Percentiles rank a stretch among this genome's conserved stretches.
phyloP scores from a whole-genome alignment of 2,329 filamentous ascomycete genomes.

The Raffaelea ambrosiae region DNA sequence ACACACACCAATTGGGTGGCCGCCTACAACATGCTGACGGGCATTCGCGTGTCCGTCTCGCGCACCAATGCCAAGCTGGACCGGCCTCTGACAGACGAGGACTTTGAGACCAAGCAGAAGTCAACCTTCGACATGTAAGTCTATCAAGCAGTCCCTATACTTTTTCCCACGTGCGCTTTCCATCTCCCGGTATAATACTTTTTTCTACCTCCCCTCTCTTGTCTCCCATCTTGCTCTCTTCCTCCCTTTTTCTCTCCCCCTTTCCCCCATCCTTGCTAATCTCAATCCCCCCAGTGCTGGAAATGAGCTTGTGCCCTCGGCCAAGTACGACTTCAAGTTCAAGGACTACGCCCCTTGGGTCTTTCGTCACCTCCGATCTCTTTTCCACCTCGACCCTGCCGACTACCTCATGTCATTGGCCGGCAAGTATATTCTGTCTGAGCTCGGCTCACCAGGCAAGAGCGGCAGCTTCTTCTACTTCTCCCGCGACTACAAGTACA shows the following conservation, averaged over 20 bases:
- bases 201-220: too few species aligned
- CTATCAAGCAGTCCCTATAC: too few species aligned
- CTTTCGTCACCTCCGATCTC: conserved; percentile 80
- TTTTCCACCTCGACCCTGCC: conserved; percentile 87
- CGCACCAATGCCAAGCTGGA: conserved; percentile 96
- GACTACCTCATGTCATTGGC: conserved; percentile 98
- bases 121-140: conserved; percentile 95
- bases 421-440: conserved; percentile 96
- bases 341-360: conserved; percentile 99
- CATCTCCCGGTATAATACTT: too few species aligned
- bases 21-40: conserved; percentile 98
- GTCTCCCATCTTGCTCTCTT: neutral
- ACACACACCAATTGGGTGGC: conserved; percentile 96
- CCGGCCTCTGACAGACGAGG: conserved; percentile 76
- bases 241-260: neutral
- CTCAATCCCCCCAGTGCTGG: conserved; percentile 55
- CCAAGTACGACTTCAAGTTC: conserved; percentile 99
- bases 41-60: conserved; percentile 93
- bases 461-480: conserved; percentile 99
- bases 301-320: conserved; percentile 92
- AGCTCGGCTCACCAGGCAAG: conserved; percentile 93
- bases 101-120: conserved; percentile 93
- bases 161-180: too few species aligned
- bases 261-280: conserved; percentile 22
- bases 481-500: conserved; percentile 98